Base-by-base conservation (phyloP, 805 yeast species). In the Candida awuae region DNA sequence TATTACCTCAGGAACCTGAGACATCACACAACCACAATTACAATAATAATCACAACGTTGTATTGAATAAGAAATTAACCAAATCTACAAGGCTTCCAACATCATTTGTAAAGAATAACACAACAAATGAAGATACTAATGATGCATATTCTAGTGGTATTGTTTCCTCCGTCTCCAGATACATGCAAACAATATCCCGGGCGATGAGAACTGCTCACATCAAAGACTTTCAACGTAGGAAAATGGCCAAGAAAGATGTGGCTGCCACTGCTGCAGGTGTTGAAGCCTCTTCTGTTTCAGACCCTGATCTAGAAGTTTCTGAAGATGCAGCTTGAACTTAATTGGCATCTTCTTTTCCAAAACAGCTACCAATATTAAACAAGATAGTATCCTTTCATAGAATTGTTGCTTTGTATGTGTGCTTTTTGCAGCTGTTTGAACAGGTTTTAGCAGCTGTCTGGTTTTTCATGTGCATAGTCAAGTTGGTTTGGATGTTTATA, bases 161-260 rank as follows among this genome's bases (percentile, higher is more conserved):
- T 10, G 6, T 29, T 2, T 26, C 28, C 1, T 26, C 39, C 6
- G 14, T 33, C 8, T 20, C 33, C n/a, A 50, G 56, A 5, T 57
- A 65, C 1, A 58, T 77, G 32, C 63, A 63, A 28, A 59, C 62
- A 20, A 58, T 79, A n/a, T 63, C 75, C 4, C 69, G 70, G 36
- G 72, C 75, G 1, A 66, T 84, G 49, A 80, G 79, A 10, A 71
- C 68, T 58, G 95, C 95, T 0, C 95, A 85, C 52, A 77, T 84
- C 28, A 80, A 81, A 53, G 95, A 85, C 62, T 85, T 85, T 66
- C 92, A 85, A 60, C 71, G 88, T 51, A 70, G 77, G 39, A 71
- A 66, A 48, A 50, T 53, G 6, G 50, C 52, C 8, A 52, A 48
- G 4, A 29, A 34, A 8, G 61, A 58, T 12, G 28, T 21, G 14